phyloP scores from a whole-genome alignment of 305 asterid genomes.

The Fraxinus baroniana region DNA sequence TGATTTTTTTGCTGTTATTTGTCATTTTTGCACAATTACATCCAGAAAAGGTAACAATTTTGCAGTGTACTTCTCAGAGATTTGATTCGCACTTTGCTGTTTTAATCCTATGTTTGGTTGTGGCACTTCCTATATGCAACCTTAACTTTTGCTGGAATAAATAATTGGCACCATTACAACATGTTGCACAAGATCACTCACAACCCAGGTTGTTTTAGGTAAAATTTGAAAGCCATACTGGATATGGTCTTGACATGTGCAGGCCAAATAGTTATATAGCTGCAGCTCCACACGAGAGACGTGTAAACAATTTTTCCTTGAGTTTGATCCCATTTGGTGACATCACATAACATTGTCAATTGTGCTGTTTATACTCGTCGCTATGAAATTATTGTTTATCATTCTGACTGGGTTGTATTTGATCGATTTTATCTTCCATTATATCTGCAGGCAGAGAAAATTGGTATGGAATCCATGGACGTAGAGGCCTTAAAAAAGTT shows the following conservation, averaged over 20 bases:
- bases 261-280: neutral
- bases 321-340: neutral
- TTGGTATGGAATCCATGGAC: constrained; percentile 69
- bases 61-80: neutral
- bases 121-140: neutral
- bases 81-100: neutral
- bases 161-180: neutral
- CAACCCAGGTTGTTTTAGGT: neutral
- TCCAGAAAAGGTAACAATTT: neutral
- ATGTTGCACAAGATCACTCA: neutral
- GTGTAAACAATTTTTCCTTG: neutral
- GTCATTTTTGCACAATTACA: neutral
- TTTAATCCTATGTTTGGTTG: neutral
- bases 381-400: neutral
- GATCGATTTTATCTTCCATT: neutral
- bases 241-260: neutral
- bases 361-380: neutral
- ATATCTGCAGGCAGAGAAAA: constrained; percentile 53
- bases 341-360: neutral
- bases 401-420: neutral
- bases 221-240: neutral
- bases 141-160: neutral
- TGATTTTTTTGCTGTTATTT: neutral
- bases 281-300: neutral
- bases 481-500: constrained; percentile 68